Conservation (phyloP, 108 stramenopile genomes). For the Cyclostephanos invisitatus region DNA sequence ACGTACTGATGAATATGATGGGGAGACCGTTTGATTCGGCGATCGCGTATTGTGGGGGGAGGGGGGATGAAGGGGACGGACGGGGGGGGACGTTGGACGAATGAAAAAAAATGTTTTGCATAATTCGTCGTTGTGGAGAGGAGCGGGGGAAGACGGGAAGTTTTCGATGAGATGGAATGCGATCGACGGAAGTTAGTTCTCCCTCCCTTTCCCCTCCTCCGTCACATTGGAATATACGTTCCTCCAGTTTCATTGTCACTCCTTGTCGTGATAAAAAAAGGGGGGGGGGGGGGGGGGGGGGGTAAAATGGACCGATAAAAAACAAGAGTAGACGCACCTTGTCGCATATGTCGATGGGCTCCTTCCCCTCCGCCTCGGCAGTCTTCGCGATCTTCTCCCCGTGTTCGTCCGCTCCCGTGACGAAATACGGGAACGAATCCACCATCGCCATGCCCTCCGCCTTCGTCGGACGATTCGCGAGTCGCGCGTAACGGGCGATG, state of each 20-base stretch:
- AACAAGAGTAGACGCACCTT: constrained; percentile 48
- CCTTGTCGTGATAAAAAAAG: too few species aligned
- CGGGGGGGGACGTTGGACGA: too few species aligned
- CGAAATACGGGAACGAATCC: constrained; percentile 71
- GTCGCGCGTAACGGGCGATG: constrained; percentile 87
- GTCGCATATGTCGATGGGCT: constrained; percentile 94
- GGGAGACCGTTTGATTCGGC: too few species aligned
- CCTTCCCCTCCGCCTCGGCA: constrained; percentile 76
- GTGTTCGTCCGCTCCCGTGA: constrained; percentile 98
- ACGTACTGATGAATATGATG: constrained; percentile 59
- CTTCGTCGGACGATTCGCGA: constrained; percentile 22
- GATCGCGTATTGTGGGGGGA: too few species aligned
- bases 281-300: background rate
- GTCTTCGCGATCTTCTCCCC: constrained; percentile 98
- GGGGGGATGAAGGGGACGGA: background rate
- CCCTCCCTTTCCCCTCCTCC: too few species aligned
- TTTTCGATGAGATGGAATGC: too few species aligned
- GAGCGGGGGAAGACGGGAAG: too few species aligned
- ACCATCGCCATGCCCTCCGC: constrained; percentile 60
- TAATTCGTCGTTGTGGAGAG: too few species aligned
- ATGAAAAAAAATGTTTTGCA: too few species aligned
- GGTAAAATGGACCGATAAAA: background rate
- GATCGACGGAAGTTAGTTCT: too few species aligned
- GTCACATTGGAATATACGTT: too few species aligned
- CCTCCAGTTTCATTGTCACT: too few species aligned